Base-by-base conservation (phyloP, 139 green algal species). In the Edaphochlamys debaryana region DNA sequence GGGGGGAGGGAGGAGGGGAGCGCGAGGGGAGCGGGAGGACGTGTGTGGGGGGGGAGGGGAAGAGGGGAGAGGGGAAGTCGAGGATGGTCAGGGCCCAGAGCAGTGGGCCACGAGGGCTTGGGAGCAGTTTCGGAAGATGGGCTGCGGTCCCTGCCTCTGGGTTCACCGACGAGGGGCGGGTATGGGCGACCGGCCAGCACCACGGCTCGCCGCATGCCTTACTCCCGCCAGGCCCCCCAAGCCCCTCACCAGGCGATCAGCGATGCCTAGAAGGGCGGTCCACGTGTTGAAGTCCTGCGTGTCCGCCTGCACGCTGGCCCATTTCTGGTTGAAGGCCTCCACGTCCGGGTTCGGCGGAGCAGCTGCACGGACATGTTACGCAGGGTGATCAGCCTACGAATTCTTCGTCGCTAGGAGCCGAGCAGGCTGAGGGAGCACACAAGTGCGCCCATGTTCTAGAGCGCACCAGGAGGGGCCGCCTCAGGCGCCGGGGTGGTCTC, bases 201-300 rank as follows among this genome's bases (percentile, higher is more conserved):
- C 48, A 54, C 48, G 48, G 48, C 66, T 17, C 19, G 6, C 11
- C 70, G 3, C 62, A 63, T 45, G 2, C 50, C 20, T 22, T 22
- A 9, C 50, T 2, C 6, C 50, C 50, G 2, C 50, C 50, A n/a
- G n/a, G n/a, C 20, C 50, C 9, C 50, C 56, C 17, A 25, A 62
- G 52, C 6, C 17, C n/a, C 89, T n/a, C 67, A 95, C 92, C 87
- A 93, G 75, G 41, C 91, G 90, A 19, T 97, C 94, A 34, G 86
- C 90, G 20, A 88, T 86, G 7, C 67, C 77, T 45, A 97, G 90
- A 3, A 97, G 84, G 30, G 36, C 87, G 9, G 91, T 94, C 94
- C 93, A 97, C 11, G 84, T 87, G 29, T 83, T 88, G 71, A 97
- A 97, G 66, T 97, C 92, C 25, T 82, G 80, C 7, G 94, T 88